Percentiles rank a stretch among this genome's conserved stretches.
These are phyloP conservation scores for Trametes sanguinea DNA, from an alignment of 768 basidiomycete genomes.

Conservation along the genomic window DNA sequence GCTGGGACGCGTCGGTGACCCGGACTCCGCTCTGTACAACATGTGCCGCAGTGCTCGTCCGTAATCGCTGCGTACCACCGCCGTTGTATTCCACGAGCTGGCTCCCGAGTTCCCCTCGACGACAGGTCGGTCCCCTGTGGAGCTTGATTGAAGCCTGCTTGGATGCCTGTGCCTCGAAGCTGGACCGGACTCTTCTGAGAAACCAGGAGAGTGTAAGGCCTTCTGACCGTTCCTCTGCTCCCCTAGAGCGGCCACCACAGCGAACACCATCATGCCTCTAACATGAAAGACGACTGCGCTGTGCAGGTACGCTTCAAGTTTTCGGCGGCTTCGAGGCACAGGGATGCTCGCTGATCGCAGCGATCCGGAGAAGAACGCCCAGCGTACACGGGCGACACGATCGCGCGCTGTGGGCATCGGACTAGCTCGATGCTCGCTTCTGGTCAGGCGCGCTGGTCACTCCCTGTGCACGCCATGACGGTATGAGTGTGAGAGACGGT, in stretches of 20 bases:
- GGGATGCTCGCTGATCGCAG: not conserved
- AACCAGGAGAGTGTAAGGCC: too few relatives aligned
- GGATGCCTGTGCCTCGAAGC: too few relatives aligned
- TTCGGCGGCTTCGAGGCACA: not conserved
- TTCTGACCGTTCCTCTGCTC: too few relatives aligned
- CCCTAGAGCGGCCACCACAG: too few relatives aligned
- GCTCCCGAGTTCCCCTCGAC: not conserved
- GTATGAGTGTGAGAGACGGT: too few relatives aligned
- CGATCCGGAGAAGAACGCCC: not conserved
- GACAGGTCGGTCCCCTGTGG: too few relatives aligned
- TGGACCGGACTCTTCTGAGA: too few relatives aligned
- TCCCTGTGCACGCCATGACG: not conserved
- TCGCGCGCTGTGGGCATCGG: slow-evolving; percentile 5
- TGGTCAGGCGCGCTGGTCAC: not conserved
- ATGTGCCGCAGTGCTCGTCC: not conserved
- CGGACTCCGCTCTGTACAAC: not conserved
- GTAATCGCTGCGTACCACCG: too few relatives aligned
- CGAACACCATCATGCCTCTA: too few relatives aligned
- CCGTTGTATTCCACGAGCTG: not conserved
- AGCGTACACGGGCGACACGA: not conserved
- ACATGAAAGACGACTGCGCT: too few relatives aligned
- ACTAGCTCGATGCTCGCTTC: slow-evolving; percentile 7
- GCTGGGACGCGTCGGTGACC: not conserved
- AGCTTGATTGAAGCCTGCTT: not conserved
- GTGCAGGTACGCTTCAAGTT: too few relatives aligned